Evolutionary conservation across 257 asterid genomes (phyloP).

Genomic region (Cruciata laevipes): DNA sequence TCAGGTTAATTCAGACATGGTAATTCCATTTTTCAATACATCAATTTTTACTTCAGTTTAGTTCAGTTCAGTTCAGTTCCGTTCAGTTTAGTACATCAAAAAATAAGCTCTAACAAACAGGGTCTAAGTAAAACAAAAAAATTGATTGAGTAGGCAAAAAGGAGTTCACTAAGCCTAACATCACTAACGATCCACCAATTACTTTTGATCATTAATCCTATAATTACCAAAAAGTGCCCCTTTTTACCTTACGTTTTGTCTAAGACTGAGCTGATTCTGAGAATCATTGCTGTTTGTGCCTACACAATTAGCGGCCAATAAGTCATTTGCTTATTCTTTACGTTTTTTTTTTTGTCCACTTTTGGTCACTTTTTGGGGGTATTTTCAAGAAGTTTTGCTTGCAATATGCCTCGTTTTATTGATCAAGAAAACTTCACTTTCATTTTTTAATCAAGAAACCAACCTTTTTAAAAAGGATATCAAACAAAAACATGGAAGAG

Average conservation of each 20-base stretch:
- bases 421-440: not conserved
- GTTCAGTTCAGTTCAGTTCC: too few species aligned
- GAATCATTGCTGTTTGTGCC: not conserved
- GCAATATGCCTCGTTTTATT: not conserved
- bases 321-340: not conserved
- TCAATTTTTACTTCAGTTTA: too few species aligned
- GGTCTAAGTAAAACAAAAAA: not conserved
- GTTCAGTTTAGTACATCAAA: too few species aligned
- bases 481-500: not conserved
- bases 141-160: not conserved
- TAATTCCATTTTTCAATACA: too few species aligned
- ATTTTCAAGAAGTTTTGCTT: not conserved
- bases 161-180: conserved; percentile 6
- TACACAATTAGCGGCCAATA: conserved; percentile 4
- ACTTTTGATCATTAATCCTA: not conserved
- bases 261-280: conserved; percentile 4
- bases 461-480: not conserved
- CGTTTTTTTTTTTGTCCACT: not conserved
- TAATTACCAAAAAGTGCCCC: not conserved
- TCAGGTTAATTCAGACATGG: too few species aligned
- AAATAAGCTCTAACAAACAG: too few species aligned
- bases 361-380: conserved; percentile 1
- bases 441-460: not conserved
- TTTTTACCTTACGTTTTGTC: conserved; percentile 8
- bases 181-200: not conserved